Evolutionary conservation across 2,329 filamentous ascomycete species (phyloP).

Genomic region (Trichoderma sp.): DNA sequence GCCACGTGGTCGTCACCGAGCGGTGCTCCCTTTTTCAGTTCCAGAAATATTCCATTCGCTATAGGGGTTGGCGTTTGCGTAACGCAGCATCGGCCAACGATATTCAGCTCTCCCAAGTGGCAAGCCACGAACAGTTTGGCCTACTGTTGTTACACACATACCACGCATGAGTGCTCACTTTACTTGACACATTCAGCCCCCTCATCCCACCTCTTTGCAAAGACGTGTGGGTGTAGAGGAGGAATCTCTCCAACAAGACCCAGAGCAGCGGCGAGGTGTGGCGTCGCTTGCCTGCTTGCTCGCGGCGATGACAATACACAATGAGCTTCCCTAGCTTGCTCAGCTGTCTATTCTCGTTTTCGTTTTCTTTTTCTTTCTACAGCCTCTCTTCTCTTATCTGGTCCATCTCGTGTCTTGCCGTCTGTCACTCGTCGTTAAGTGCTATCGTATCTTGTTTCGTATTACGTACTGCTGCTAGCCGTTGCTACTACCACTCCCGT

Average conservation of each 20-base stretch:
- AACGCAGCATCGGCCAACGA: background rate
- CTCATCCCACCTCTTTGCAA: background rate
- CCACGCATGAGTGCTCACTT: background rate
- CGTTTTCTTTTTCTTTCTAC: background rate
- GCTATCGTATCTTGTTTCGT: background rate
- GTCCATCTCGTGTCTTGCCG: background rate
- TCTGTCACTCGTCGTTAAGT: background rate
- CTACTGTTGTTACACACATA: background rate
- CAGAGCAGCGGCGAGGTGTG: background rate
- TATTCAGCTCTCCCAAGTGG: background rate
- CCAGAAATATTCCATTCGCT: constrained; percentile 24
- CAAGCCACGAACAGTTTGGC: background rate
- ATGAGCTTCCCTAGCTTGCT: background rate
- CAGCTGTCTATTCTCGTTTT: background rate
- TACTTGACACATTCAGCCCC: constrained; percentile 23
- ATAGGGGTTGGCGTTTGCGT: background rate
- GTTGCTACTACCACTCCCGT: background rate
- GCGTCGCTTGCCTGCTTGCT: background rate
- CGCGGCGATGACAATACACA: background rate
- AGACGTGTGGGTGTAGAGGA: background rate
- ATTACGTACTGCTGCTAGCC: background rate
- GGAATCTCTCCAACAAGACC: background rate
- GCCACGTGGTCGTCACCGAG: constrained; percentile 23
- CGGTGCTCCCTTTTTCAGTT: background rate
- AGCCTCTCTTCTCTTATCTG: background rate